Evolutionary conservation across 164 flowering plant genomes (phyloP), one percentile per base, ranked within the genome.

Genomic region (Kalanchoe fedtschenkoi): DNA sequence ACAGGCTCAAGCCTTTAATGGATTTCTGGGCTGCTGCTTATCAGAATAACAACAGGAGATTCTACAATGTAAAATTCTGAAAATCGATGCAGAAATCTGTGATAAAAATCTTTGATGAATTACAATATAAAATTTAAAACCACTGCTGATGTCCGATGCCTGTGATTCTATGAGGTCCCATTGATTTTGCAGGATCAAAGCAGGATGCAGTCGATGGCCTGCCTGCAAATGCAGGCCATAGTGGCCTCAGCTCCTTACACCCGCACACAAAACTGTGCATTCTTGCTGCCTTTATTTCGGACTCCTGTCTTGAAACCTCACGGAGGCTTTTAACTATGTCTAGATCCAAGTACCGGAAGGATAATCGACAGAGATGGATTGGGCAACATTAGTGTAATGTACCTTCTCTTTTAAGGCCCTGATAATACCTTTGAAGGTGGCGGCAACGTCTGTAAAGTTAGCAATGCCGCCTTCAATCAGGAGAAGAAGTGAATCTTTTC

Each of bases 391-490:
- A 29, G 66, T 44, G 53, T 11, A 17, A 33, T 24, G 2, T 41
- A 80, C 89, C 83, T 84, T 84, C 64, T 84, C 89, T 65, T 73
- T 75, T 6, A 89, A 69, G 39, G 95, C 91, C 42, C 85, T 71
- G 51, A 87, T 85, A 34, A 89, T 89, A n/a, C 95, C 95, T 73
- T 76, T 89, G 67, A 89, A 89, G 22, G 97, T 87, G 32, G 95
- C 84, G 69, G 90, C 97, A 67, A 89, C 95, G 72, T 89, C 97
- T 35, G 95, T 89, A 72, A 87, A 89, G 68, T 87, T 87, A 35
- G 95, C 96, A 69, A 89, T 87, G 44, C 96, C 96, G 0, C 96
- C 96, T 66, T 91, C 96, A 69, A 89, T 82, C 0, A 89, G 75
- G 69, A 89, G 89, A 33, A 37, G 5, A 43, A 47, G 13, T 8